Evolutionary conservation across 352 stramenopile species (phyloP).

Genomic region (Globisporangium spinosum): DNA sequence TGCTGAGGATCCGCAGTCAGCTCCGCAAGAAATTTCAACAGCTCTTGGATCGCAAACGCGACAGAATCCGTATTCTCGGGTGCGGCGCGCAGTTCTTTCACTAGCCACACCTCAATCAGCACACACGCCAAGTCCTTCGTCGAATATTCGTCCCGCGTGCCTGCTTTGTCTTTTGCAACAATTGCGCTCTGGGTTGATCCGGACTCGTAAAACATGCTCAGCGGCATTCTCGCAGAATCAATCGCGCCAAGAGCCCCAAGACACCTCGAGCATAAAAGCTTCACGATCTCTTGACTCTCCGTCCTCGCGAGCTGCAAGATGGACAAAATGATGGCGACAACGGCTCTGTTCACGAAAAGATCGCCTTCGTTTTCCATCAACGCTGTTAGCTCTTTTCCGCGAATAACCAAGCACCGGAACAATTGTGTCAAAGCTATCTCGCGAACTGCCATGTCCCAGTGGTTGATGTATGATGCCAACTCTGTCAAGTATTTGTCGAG

Average conservation of each 20-base stretch:
- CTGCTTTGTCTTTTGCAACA: conserved; percentile 39
- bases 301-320: conserved; percentile 62
- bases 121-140: conserved; percentile 80
- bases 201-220: conserved; percentile 58
- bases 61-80: conserved; percentile 80
- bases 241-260: conserved; percentile 78
- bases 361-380: conserved; percentile 74
- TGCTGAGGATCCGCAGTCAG: conserved; percentile 72
- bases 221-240: conserved; percentile 69
- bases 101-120: conserved; percentile 79
- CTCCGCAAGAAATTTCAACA: conserved; percentile 78
- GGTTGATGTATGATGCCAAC: conserved; percentile 59
- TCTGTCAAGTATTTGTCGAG: conserved; percentile 54
- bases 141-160: conserved; percentile 51
- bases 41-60: conserved; percentile 82
- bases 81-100: conserved; percentile 80
- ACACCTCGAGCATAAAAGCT: conserved; percentile 67
- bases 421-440: conserved; percentile 75
- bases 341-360: conserved; percentile 51
- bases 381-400: conserved; percentile 50
- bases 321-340: conserved; percentile 61
- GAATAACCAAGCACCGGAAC: conserved; percentile 56
- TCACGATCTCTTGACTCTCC: conserved; percentile 62
- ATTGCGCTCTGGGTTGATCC: conserved; percentile 19
- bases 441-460: conserved; percentile 76